phyloP scores from a whole-genome alignment of 2,329 filamentous ascomycete species.

The Sclerotinia spermophila region DNA sequence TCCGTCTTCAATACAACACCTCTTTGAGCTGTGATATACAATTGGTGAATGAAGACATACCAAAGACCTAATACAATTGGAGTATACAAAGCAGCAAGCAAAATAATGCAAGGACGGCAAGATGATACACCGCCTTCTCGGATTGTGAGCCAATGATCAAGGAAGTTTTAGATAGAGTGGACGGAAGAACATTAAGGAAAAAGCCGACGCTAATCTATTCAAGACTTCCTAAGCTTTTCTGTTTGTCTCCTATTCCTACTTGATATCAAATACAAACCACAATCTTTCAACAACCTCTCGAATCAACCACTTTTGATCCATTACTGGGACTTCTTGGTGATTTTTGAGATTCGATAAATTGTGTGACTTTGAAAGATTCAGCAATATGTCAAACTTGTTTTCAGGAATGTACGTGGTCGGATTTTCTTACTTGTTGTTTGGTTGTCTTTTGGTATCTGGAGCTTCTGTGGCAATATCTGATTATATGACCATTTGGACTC shows the following conservation, averaged over 20 bases:
- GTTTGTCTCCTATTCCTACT: conserved; percentile 19
- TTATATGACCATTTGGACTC: neutral
- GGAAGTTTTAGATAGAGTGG: conserved; percentile 3
- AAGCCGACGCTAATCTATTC: conserved; percentile 15
- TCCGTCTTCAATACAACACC: neutral
- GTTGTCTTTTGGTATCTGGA: conserved; percentile 10
- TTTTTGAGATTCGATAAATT: neutral
- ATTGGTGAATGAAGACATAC: neutral
- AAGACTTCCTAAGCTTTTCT: conserved; percentile 18
- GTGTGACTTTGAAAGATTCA: conserved; percentile 5
- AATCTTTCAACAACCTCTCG: conserved; percentile 2
- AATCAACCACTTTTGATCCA: conserved; percentile 1
- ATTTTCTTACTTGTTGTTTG: conserved; percentile 11
- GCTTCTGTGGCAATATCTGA: neutral
- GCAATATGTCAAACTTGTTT: conserved; percentile 37
- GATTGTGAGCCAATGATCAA: conserved; percentile 12
- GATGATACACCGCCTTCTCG: conserved; percentile 8
- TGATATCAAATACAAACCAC: conserved; percentile 17
- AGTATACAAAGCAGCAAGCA: neutral
- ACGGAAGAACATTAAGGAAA: conserved; percentile 9
- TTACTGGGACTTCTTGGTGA: neutral
- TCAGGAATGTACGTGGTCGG: conserved; percentile 37
- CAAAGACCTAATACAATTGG: neutral
- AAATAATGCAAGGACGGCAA: neutral
- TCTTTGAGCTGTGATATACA: neutral